phyloP scores from a whole-genome alignment of 2,329 filamentous ascomycete genomes.

The Colletotrichum cordylinicola region DNA sequence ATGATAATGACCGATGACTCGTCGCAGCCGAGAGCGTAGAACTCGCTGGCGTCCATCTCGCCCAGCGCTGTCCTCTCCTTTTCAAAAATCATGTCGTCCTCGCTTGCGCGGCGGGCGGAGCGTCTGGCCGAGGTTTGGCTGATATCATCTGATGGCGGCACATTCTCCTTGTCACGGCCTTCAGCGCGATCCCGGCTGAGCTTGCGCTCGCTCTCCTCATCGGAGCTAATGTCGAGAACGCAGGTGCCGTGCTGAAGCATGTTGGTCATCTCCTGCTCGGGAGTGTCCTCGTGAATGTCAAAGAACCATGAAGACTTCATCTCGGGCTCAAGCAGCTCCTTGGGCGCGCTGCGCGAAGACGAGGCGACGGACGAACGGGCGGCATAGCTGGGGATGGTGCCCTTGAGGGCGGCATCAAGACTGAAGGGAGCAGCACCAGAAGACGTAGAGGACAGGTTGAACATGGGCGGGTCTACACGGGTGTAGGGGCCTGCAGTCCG shows the following conservation, averaged over 20 bases:
- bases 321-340: slow-evolving; percentile 47
- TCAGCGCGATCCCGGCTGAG: slow-evolving; percentile 58
- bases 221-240: slow-evolving; percentile 86
- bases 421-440: slow-evolving; percentile 72
- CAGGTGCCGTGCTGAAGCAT: slow-evolving; percentile 90
- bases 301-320: slow-evolving; percentile 82
- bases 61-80: slow-evolving; percentile 69
- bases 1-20: slow-evolving; percentile 66
- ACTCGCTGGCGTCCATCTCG: slow-evolving; percentile 72
- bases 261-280: slow-evolving; percentile 90
- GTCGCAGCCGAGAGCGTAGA: slow-evolving; percentile 71
- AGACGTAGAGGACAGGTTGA: slow-evolving; percentile 48
- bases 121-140: slow-evolving; percentile 57
- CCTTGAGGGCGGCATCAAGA: slow-evolving; percentile 82
- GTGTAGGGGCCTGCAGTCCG: slow-evolving; percentile 67
- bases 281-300: slow-evolving; percentile 91
- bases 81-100: slow-evolving; percentile 66
- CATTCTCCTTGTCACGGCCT: slow-evolving; percentile 87
- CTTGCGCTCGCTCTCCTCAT: slow-evolving; percentile 74
- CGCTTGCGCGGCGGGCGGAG: slow-evolving; percentile 34
- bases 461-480: slow-evolving; percentile 74
- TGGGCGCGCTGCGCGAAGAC: slow-evolving; percentile 25
- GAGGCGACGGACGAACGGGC: slow-evolving; percentile 41
- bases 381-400: slow-evolving; percentile 71
- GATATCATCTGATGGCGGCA: slow-evolving; percentile 74